Evolutionary conservation across 2,329 filamentous ascomycete species (phyloP).

Genomic region (Daldinia sp.): DNA sequence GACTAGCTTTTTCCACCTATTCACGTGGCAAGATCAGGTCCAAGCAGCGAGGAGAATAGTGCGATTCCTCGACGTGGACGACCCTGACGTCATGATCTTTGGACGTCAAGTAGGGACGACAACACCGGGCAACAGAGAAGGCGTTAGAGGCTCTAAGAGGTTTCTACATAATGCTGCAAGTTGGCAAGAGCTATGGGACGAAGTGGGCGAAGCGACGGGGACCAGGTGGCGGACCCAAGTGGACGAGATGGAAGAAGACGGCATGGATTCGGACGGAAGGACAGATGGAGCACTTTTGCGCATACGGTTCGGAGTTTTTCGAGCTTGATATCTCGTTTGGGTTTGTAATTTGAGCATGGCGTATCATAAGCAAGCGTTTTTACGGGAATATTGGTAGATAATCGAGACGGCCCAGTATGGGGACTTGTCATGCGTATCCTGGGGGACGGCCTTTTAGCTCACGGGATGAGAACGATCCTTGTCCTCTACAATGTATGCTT

Average conservation of each 20-base stretch:
- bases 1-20: conserved; percentile 60
- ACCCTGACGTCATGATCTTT: conserved; percentile 57
- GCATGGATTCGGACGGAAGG: conserved; percentile 19
- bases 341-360: too few species aligned
- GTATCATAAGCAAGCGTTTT: too few species aligned
- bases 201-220: conserved; percentile 57
- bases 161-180: conserved; percentile 59
- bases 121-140: conserved; percentile 41
- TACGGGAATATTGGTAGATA: too few species aligned
- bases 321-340: too few species aligned
- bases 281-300: conserved; percentile 37
- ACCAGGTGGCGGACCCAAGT: conserved; percentile 60
- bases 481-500: too few species aligned
- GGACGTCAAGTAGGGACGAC: conserved; percentile 59
- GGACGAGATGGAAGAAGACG: conserved; percentile 44
- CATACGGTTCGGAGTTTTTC: conserved; percentile 41
- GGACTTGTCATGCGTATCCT: too few species aligned
- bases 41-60: conserved; percentile 55
- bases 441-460: too few species aligned
- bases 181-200: conserved; percentile 63
- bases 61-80: conserved; percentile 55
- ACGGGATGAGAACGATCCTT: too few species aligned
- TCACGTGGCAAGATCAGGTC: conserved; percentile 57
- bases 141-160: conserved; percentile 39
- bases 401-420: too few species aligned